phyloP scores from a whole-genome alignment of 1,139 yeast species.

The Candida dubliniensis region DNA sequence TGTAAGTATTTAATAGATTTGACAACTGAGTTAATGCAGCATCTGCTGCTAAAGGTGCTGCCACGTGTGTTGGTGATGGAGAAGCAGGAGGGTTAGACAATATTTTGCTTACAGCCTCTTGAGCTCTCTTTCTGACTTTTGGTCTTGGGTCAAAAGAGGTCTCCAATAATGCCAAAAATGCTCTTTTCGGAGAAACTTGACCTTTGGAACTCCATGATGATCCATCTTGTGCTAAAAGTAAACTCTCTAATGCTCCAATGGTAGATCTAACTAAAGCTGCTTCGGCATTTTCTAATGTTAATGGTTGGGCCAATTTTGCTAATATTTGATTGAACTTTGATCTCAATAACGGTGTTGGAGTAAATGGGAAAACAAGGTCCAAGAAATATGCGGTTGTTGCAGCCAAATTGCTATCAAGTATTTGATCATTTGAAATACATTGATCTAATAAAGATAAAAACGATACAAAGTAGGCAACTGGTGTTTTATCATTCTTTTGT shows the following conservation, averaged over 20 bases:
- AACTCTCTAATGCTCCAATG: conserved; percentile 79
- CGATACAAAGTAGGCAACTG: conserved; percentile 81
- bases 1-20: conserved; percentile 34
- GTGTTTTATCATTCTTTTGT: conserved; percentile 58
- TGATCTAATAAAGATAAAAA: conserved; percentile 81
- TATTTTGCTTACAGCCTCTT: conserved; percentile 71
- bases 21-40: conserved; percentile 58
- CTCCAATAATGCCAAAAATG: conserved; percentile 76
- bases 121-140: conserved; percentile 93
- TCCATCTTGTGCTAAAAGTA: conserved; percentile 78
- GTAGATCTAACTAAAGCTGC: conserved; percentile 87
- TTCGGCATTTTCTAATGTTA: conserved; percentile 67
- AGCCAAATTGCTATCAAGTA: conserved; percentile 63
- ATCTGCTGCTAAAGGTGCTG: conserved; percentile 68
- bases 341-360: conserved; percentile 67
- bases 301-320: conserved; percentile 76
- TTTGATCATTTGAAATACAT: conserved; percentile 54
- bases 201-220: conserved; percentile 63
- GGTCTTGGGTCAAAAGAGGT: conserved; percentile 88
- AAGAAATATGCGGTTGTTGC: conserved; percentile 78
- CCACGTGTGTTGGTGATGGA: conserved; percentile 79
- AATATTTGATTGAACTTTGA: conserved; percentile 77
- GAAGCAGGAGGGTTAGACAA: conserved; percentile 74
- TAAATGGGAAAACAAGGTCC: conserved; percentile 74
- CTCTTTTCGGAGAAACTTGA: conserved; percentile 77